phyloP scores from a whole-genome alignment of 768 basidiomycete genomes.

The Rubroboletus pulcherrimus region DNA sequence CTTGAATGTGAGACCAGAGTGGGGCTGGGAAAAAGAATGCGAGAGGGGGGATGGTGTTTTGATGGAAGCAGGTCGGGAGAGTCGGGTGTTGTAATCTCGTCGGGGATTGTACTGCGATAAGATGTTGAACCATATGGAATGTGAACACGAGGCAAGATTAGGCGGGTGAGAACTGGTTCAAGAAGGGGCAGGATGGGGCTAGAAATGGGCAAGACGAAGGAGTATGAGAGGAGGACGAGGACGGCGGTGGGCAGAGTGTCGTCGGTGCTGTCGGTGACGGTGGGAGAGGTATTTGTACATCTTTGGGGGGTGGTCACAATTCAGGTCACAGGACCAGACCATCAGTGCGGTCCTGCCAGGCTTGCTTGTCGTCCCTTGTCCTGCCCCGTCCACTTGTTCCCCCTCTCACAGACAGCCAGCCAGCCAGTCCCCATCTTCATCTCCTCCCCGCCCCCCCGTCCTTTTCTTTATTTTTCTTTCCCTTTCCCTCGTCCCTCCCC shows the following conservation, averaged over 20 bases:
- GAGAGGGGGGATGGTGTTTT: constrained; percentile 1
- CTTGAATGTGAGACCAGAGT: not conserved
- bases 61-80: constrained; percentile 1
- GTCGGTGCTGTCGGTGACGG: constrained; percentile 1
- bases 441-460: constrained; percentile 7
- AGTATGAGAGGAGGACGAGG: not conserved
- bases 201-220: not conserved
- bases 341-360: constrained; percentile 22
- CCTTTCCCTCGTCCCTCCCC: not conserved
- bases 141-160: not conserved
- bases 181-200: not conserved
- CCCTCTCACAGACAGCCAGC: constrained; percentile 6
- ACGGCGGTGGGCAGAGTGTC: not conserved
- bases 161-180: not conserved
- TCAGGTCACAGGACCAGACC: constrained; percentile 30
- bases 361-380: not conserved
- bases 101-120: constrained; percentile 11
- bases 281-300: constrained; percentile 25
- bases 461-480: not conserved
- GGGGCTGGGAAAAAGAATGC: constrained; percentile 12
- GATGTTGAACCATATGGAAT: not conserved
- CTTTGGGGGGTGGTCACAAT: constrained; percentile 29
- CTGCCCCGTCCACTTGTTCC: constrained; percentile 16
- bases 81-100: constrained; percentile 3
- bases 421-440: constrained; percentile 1